phyloP scores from a whole-genome alignment of 1,284 basidiomycete species.

The Ustilago hordei region DNA sequence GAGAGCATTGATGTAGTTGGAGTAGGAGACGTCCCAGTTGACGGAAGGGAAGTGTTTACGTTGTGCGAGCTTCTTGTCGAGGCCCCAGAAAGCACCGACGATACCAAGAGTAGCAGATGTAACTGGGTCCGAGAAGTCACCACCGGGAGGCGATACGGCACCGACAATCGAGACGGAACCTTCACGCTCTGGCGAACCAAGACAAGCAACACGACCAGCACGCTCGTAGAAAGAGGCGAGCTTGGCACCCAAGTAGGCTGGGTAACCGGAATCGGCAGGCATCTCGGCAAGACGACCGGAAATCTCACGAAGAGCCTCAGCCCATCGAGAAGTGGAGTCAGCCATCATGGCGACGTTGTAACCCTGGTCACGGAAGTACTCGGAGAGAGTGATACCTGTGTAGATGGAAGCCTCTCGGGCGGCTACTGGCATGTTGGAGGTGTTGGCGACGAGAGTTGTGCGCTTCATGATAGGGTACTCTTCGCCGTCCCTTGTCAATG shows the following conservation, averaged over 20 bases:
- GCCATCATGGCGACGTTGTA: conserved; percentile 99
- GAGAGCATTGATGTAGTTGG: conserved; percentile 95
- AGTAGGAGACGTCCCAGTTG: conserved; percentile 99
- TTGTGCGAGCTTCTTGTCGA: conserved; percentile 93
- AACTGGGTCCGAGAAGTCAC: conserved; percentile 99
- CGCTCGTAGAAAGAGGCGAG: conserved; percentile 98
- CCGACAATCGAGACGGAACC: conserved; percentile 98
- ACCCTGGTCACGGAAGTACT: conserved; percentile 99
- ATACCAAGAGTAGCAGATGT: conserved; percentile 97
- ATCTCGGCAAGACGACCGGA: conserved; percentile 99
- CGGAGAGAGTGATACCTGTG: conserved; percentile 98
- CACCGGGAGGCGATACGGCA: conserved; percentile 97
- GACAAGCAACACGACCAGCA: conserved; percentile 93
- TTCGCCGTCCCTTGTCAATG: conserved; percentile 86
- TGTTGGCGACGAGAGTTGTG: conserved; percentile 98
- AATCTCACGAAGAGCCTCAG: conserved; percentile 98
- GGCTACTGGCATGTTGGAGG: conserved; percentile 99
- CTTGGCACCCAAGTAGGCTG: conserved; percentile 95
- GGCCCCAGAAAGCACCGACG: conserved; percentile 87
- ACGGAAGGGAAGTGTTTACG: conserved; percentile 98
- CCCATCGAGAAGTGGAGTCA: conserved; percentile 99
- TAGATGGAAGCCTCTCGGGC: conserved; percentile 99
- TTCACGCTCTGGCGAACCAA: conserved; percentile 87
- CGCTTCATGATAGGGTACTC: conserved; percentile 99
- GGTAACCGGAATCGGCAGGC: conserved; percentile 97